Evolutionary conservation across 116 monocot genomes (phyloP), one percentile per base, ranked within the genome.

Genomic region (Dioscorea cayenensis): DNA sequence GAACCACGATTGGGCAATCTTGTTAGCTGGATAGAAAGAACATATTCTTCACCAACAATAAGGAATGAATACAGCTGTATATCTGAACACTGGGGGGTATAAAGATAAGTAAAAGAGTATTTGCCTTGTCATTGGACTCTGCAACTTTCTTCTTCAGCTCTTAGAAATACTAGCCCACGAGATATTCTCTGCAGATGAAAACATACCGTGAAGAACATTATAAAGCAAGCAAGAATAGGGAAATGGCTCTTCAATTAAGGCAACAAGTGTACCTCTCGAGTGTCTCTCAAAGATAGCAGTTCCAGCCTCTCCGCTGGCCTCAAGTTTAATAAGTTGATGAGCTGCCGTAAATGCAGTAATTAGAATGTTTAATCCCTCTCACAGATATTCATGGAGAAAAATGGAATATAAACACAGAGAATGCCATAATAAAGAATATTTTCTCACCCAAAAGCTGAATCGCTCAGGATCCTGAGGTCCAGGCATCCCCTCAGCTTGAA

Each of bases 381-480:
- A 19, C 23, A 68, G 38, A 1, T 10, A 5, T 48, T 12, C 2
- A 63, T 43, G 9, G 36, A 6, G 35, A 64, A 76, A n/a, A 38
- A 7, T 63, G 25, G 61, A 51, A 28, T 13, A 37, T 29, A 20
- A 19, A 71, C 4, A 36, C 13, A 28, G 28, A 22, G 3, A 38
- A 49, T 22, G 14, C 20, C 12, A 72, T 4, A 18, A 16, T 16
- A n/a, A 68, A 65, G 35, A 37, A 78, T 25, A 59, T 23, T 28
- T 71, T 10, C 78, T 66, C 81, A 95, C 95, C 95, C 95, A 95
- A 66, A 95, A 95, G 73, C 95, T 95, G 19, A 95, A 84, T 66
- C 73, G 79, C 71, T 95, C 95, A 64, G 91, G 85, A 77, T 95
- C 91, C 25, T 80, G 82, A 49, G 77, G 76, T 66, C 83, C 78